Base-by-base conservation (phyloP, 192 early-diverging fungal species). In the Linnemannia zychae region DNA sequence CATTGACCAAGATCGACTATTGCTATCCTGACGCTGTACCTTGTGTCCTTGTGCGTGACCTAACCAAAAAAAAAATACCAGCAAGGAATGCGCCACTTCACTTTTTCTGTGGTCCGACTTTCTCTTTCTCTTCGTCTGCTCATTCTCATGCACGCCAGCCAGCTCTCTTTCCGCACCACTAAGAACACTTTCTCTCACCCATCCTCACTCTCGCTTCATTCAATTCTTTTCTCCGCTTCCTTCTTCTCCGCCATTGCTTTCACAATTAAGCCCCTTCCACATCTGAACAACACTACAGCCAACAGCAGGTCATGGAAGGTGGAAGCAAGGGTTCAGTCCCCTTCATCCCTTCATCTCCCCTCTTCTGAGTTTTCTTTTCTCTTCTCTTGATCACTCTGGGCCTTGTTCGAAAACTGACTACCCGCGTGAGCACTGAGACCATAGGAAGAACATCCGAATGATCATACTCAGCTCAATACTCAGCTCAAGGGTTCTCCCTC, bases 391-490 rank as follows among this genome's bases (percentile, higher is more conserved):
- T 63, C 13, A 28, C 15, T 63, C 57, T 63, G 57, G 57, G 11
- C 28, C 28, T 9, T 12, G 57, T 13, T 31, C 53, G 22, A 63
- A 63, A 33, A 63, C 57, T 63, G 57, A n/a, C 28, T 63, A 63
- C 28, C 28, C 57, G 57, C 57, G 57, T 63, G 57, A 63, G 57
- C 57, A 63, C 57, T 31, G 57, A 63, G 57, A 63, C 57, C 57
- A 33, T 63, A 63, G 57, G 57, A 31, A 63, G 57, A 28, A 24
- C 57, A 63, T 63, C 57, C 57, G 57, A 63, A 50, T 50, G 49
- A 28, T 57, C 24, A 63, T 63, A 31, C 57, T 63, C 57, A 63
- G 57, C 57, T 63, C 28, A 2, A 31, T 31, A 63, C 57, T 63
- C 57, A 63, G 57, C 24, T 63, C 57, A 63, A 63, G 57, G 57